Evolutionary conservation across 2,329 filamentous ascomycete genomes (phyloP).

Genomic region (Paraphoma sp.): DNA sequence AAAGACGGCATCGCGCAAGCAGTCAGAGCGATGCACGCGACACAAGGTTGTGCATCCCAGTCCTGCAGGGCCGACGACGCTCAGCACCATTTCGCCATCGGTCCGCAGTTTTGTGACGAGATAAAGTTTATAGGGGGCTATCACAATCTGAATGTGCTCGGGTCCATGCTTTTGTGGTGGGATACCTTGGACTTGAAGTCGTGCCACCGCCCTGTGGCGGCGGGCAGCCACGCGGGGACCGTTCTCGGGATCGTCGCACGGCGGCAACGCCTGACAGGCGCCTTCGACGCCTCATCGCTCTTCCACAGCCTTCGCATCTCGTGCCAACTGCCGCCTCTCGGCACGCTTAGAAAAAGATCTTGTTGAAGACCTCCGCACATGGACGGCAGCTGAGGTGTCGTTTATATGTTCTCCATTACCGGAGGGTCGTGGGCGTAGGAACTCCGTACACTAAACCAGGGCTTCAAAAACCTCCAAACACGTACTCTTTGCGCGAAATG

Average conservation of each 20-base stretch:
- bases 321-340: too few species aligned
- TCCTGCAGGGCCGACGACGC: not conserved
- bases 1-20: not conserved
- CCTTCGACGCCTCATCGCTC: not conserved
- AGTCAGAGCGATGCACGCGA: too few species aligned
- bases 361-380: too few species aligned
- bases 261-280: not conserved
- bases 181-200: not conserved
- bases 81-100: not conserved
- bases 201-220: not conserved
- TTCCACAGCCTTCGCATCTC: not conserved
- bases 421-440: too few species aligned
- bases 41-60: not conserved
- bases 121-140: not conserved
- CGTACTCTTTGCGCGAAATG: too few species aligned
- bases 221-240: not conserved
- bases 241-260: not conserved
- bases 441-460: too few species aligned
- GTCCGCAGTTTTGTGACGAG: not conserved
- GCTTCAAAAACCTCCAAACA: too few species aligned
- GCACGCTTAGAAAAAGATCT: too few species aligned
- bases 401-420: too few species aligned
- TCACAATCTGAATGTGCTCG: not conserved
- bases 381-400: too few species aligned
- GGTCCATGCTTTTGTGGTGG: not conserved